Percentiles rank a stretch among this genome's conserved stretches.
These are phyloP conservation scores for Phytophthora sansomeana DNA, from an alignment of 352 stramenopile species.

Conservation along the genomic window DNA sequence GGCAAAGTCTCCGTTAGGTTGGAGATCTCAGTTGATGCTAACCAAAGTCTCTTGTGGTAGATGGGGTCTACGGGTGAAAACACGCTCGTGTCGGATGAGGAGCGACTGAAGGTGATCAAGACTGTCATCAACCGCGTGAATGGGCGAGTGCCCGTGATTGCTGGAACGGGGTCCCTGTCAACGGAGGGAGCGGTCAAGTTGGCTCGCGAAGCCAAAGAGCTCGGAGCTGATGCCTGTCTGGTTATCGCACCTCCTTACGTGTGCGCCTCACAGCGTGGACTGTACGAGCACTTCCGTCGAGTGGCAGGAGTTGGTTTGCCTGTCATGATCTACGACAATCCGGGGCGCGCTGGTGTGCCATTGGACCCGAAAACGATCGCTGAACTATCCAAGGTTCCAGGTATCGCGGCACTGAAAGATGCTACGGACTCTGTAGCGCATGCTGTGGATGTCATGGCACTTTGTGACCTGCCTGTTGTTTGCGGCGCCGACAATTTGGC, in stretches of 20 bases:
- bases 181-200: constrained; percentile 16
- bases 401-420: constrained; percentile 97
- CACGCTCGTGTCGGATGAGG: constrained; percentile 91
- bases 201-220: no score
- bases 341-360: constrained; percentile 56
- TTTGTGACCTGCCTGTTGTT: constrained; percentile 90
- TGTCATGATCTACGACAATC: constrained; percentile 89
- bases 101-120: constrained; percentile 93
- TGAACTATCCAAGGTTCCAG: constrained; percentile 89
- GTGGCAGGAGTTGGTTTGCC: constrained; percentile 66
- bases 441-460: constrained; percentile 79
- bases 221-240: no score
- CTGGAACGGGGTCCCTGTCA: not conserved
- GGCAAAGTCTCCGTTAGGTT: not conserved
- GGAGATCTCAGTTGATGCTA: not conserved
- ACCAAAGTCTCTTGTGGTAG: constrained; percentile 14
- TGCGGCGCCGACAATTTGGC: constrained; percentile 89
- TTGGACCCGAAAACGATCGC: constrained; percentile 94
- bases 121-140: constrained; percentile 82
- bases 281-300: no score
- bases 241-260: constrained; percentile 16
- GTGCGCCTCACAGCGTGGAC: no score
- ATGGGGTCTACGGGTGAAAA: constrained; percentile 97
- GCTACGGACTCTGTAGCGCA: constrained; percentile 92
- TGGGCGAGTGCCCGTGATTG: constrained; percentile 55